Evolutionary conservation across 2,329 filamentous ascomycete species (phyloP).

Genomic region (Camptophora hylomeconis): DNA sequence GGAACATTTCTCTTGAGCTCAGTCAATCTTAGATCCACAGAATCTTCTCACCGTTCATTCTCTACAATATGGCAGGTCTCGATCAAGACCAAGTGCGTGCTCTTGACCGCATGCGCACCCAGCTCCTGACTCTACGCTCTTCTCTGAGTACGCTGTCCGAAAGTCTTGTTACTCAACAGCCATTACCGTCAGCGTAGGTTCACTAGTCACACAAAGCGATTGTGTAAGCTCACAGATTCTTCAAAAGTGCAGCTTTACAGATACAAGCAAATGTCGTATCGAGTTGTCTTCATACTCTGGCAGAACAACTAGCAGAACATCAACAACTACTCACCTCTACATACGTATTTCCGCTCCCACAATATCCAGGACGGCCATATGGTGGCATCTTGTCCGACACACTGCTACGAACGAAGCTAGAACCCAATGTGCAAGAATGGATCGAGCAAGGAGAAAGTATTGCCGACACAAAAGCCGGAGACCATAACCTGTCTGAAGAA

Average conservation of each 20-base stretch:
- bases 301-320: conserved; percentile 52
- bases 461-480: conserved; percentile 19
- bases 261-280: conserved; percentile 60
- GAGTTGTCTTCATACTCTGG: conserved; percentile 54
- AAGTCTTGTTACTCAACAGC: conserved; percentile 49
- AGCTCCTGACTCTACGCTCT: conserved; percentile 54
- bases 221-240: conserved; percentile 2
- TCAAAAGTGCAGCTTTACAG: conserved; percentile 53
- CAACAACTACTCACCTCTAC: conserved; percentile 54
- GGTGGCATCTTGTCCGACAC: conserved; percentile 52
- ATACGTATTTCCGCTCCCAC: conserved; percentile 62
- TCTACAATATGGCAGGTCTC: conserved; percentile 27
- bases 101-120: conserved; percentile 57
- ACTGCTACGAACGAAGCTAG: conserved; percentile 70
- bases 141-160: conserved; percentile 52
- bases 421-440: conserved; percentile 62
- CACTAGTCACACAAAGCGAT: conserved; percentile 2
- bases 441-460: conserved; percentile 50
- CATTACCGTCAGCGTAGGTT: conserved; percentile 53
- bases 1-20: too few species aligned
- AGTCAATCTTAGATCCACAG: too few species aligned
- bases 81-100: conserved; percentile 40
- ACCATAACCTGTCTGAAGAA: conserved; percentile 25
- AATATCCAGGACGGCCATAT: conserved; percentile 58
- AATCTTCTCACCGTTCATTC: too few species aligned